Evolutionary conservation across 306 rosid species (phyloP), one percentile per base, ranked within the genome.

Genomic region (Rosa chinensis): DNA sequence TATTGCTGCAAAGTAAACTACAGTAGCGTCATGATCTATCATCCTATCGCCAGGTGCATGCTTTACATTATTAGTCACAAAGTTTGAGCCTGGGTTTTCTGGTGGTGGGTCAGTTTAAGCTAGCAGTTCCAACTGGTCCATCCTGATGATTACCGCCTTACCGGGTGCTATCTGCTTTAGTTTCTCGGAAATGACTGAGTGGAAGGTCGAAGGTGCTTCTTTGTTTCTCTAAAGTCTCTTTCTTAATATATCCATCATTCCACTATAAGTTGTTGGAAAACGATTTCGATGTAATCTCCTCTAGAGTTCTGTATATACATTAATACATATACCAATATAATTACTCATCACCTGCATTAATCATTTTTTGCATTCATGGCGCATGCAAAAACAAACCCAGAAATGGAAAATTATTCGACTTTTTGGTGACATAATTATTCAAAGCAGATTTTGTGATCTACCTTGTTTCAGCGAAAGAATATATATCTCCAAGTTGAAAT

Each of bases 101-200:
- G 89, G 88, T 85, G 86, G 90, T 86, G 92, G 93, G 90, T 13
- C 69, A 63, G 12, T 63, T 12, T 16, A 14, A 32, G 69, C 20
- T 32, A 32, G n/a, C 43, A 28, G 11, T n/a, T 63, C 32, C n/a
- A 63, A 63, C 42, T 13, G 69, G 40, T 32, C 69, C n/a, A 63
- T 63, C 69, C 17, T 28, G 14, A 63, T 32, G 14, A 69, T 21
- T 20, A 52, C n/a, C n/a, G n/a, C n/a, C n/a, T n/a, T n/a, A n/a
- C 66, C 72, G 21, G 59, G n/a, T 45, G 66, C 37, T 59, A 4
- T 10, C 8, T 61, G 37, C 18, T 61, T 61, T 61, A 61, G 2
- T 61, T 61, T 23, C 66, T 59, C 39, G 37, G 66, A 32, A 59
- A 59, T 11, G 16, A 59, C 66, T 21, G 28, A 37, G 66, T 21